These are phyloP conservation scores for Candida ipomoeae DNA, from an alignment of 805 yeast genomes.

Conservation along the genomic window DNA sequence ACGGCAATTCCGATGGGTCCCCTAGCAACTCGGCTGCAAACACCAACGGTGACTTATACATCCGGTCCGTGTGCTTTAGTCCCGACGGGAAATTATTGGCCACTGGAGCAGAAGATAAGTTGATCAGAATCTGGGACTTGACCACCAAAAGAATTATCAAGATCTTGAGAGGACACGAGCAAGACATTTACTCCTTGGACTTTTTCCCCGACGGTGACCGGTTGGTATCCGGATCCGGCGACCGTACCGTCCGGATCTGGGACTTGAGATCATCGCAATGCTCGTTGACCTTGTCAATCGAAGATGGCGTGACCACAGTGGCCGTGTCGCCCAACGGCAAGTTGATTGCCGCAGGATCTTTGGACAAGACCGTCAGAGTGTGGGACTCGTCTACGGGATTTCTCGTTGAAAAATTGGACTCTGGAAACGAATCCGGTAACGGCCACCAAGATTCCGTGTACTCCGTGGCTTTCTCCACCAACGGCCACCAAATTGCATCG, in stretches of 20 bases:
- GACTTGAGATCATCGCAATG: constrained; percentile 88
- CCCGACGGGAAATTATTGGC: constrained; percentile 92
- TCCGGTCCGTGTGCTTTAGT: constrained; percentile 92
- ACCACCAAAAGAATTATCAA: constrained; percentile 78
- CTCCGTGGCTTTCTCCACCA: constrained; percentile 87
- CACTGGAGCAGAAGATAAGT: constrained; percentile 88
- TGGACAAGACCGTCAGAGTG: constrained; percentile 91
- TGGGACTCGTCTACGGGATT: constrained; percentile 95
- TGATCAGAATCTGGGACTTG: constrained; percentile 95
- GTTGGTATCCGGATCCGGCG: constrained; percentile 94
- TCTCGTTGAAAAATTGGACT: constrained; percentile 86
- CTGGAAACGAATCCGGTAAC: constrained; percentile 81
- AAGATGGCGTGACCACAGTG: constrained; percentile 97
- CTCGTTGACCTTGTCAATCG: constrained; percentile 81
- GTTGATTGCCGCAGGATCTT: constrained; percentile 91
- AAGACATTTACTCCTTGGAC: constrained; percentile 93
- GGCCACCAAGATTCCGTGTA: constrained; percentile 97
- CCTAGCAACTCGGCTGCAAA: constrained; percentile 46
- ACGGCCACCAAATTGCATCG: constrained; percentile 86
- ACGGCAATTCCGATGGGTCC: constrained; percentile 27
- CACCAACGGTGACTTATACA: constrained; percentile 79
- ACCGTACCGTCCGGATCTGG: constrained; percentile 95
- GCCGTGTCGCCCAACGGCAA: constrained; percentile 95
- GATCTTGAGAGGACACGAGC: constrained; percentile 90
- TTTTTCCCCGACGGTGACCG: constrained; percentile 92